Percentiles rank a stretch among this genome's conserved stretches.
Evolutionary conservation across 2,329 filamentous ascomycete species (phyloP).

Genomic region (Microsporum canis): DNA sequence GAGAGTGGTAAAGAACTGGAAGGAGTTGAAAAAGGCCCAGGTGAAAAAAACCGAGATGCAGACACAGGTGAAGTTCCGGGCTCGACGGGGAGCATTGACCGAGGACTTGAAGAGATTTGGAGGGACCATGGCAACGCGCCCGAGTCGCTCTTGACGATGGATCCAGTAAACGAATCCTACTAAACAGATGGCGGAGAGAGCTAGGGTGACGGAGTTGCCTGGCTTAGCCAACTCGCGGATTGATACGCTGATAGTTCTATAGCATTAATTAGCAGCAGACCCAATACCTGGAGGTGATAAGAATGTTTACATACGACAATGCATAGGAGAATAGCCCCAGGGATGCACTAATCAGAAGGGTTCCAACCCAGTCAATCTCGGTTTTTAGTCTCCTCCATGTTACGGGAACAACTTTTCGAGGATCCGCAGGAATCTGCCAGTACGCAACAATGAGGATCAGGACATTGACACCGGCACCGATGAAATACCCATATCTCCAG

Average conservation of each 20-base stretch:
- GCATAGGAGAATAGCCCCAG: slow-evolving; percentile 43
- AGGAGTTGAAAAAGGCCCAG: slow-evolving; percentile 32
- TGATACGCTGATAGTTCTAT: slow-evolving; percentile 29
- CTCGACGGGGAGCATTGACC: slow-evolving; percentile 39
- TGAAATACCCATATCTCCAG: slow-evolving; percentile 44
- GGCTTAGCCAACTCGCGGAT: slow-evolving; percentile 47
- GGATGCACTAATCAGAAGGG: slow-evolving; percentile 35
- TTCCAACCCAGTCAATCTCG: slow-evolving; percentile 44
- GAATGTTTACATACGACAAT: slow-evolving; percentile 32
- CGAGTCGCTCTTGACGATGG: slow-evolving; percentile 33
- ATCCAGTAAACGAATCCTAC: slow-evolving; percentile 44
- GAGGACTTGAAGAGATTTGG: slow-evolving; percentile 47
- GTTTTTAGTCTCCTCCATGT: slow-evolving; percentile 6
- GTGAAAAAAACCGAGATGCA: slow-evolving; percentile 40
- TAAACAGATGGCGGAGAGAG: slow-evolving; percentile 22
- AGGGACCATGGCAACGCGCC: slow-evolving; percentile 45
- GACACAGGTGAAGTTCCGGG: slow-evolving; percentile 40
- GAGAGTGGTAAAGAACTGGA: background rate
- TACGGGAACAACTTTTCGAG: slow-evolving; percentile 7
- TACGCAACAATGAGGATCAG: slow-evolving; percentile 5
- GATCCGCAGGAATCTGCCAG: slow-evolving; percentile 12
- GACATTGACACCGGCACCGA: slow-evolving; percentile 33
- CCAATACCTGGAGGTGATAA: background rate
- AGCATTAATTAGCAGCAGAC: background rate
- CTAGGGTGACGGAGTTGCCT: slow-evolving; percentile 34